Evolutionary conservation across 345 rosid species (phyloP), one percentile per base, ranked within the genome.

Genomic region (Reutealis trisperma): DNA sequence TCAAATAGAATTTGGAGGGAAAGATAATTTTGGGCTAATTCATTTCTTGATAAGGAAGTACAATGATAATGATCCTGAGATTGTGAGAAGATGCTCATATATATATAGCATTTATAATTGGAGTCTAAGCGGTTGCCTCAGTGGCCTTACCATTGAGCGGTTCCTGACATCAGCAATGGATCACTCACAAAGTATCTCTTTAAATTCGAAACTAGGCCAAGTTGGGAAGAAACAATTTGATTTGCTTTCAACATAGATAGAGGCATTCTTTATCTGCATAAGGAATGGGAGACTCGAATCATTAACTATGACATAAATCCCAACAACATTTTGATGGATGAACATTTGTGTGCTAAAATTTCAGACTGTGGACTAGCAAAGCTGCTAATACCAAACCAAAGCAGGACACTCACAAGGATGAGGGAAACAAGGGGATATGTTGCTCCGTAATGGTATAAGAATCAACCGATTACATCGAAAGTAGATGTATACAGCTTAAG

Each of bases 361-460:
- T 44, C 55, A 0, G 71, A 67, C 4, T 67, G 44, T 19, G 71
- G 71, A 13, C 11, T 44, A 14, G 71, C 71, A 67, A 67, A 67
- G 55, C 55, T 67, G 32, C 32, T 67, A 19, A 67, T 21, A 55
- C 71, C 70, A 44, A 51, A 65, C 25, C 70, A 65, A 44, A 65
- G 49, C 70, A 65, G 18, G 22, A 65, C 70, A 8, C 11, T 70
- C 4, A 70, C 73, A 18, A 62, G 61, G 10, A 54, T 70, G 11
- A 51, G 73, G 10, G 73, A 62, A 70, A 70, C 73, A 1, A 52
- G 60, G 6, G 73, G 73, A 4, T 70, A 70, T 70, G 73, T 70
- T 16, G 73, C 62, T 2, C 73, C 73, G 5, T 62, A 70, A 51
- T 70, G 62, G 73, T 12, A 49, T 16, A 27, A 19, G 11, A 70